phyloP scores from a whole-genome alignment of 2,329 filamentous ascomycete genomes.

The Calonectria naviculata region DNA sequence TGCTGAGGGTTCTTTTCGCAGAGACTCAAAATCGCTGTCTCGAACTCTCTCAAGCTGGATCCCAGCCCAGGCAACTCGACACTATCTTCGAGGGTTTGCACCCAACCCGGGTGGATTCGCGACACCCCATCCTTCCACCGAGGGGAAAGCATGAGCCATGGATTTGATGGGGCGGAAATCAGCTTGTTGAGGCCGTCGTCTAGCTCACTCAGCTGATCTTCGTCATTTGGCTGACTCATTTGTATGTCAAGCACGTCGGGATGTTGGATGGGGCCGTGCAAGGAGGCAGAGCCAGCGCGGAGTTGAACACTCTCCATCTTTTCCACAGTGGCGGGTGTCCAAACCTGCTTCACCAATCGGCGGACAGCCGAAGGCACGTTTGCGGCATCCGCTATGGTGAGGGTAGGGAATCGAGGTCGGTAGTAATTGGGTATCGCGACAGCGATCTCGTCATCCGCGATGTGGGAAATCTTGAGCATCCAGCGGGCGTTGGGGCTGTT shows the following conservation, averaged over 20 bases:
- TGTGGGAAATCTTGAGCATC: constrained; percentile 21
- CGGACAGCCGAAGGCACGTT: neutral
- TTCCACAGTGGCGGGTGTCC: neutral
- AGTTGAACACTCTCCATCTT: neutral
- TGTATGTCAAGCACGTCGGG: neutral
- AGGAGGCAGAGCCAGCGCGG: neutral
- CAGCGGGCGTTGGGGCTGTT: constrained; percentile 25
- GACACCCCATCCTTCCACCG: neutral
- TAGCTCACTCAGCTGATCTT: neutral
- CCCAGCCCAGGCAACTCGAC: neutral
- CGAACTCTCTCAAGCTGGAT: neutral
- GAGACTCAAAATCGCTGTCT: neutral
- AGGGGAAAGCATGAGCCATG: neutral
- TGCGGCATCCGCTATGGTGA: neutral
- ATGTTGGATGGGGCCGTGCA: neutral
- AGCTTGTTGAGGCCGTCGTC: neutral
- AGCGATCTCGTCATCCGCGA: neutral
- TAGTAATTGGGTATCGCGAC: constrained; percentile 36
- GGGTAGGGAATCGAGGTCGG: neutral
- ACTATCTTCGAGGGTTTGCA: neutral
- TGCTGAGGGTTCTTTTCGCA: neutral
- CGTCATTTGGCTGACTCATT: neutral
- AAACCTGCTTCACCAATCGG: neutral
- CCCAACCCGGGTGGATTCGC: neutral
- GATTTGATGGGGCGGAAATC: neutral